A percentile compares a stretch with the other conserved stretches of the same genome.
Conservation (phyloP, 352 stramenopile species). For the Phytophthora chlamydospora region DNA sequence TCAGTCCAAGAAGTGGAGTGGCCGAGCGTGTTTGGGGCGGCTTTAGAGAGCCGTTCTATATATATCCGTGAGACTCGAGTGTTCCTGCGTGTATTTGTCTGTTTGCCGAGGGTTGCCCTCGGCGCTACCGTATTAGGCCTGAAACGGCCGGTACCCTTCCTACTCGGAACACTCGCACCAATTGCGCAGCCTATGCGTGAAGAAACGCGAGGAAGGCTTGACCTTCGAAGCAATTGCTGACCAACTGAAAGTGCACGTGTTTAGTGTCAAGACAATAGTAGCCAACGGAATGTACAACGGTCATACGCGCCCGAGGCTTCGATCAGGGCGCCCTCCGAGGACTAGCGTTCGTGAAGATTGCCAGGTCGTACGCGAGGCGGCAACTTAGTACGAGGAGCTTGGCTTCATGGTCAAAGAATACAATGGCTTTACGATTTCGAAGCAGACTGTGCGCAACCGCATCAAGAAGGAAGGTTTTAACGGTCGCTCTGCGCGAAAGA, state of each 20-base stretch:
- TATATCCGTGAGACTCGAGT: too few species aligned
- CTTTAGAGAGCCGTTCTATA: too few species aligned
- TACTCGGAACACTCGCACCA: not conserved
- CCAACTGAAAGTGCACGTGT: slow-evolving; percentile 4
- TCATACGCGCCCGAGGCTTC: not conserved
- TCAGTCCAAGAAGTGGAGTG: too few species aligned
- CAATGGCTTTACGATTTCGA: slow-evolving; percentile 1
- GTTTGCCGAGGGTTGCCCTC: too few species aligned
- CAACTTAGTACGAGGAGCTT: slow-evolving; percentile 9
- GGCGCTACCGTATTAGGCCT: too few species aligned
- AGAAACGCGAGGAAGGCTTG: not conserved
- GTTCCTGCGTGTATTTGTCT: too few species aligned
- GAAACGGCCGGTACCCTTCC: too few species aligned
- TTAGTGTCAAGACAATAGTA: not conserved
- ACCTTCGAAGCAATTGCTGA: slow-evolving; percentile 6
- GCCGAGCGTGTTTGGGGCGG: too few species aligned
- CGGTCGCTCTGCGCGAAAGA: not conserved
- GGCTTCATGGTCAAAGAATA: slow-evolving; percentile 1
- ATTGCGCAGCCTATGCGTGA: slow-evolving; percentile 1
- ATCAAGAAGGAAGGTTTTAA: slow-evolving; percentile 11
- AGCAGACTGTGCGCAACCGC: slow-evolving; percentile 4
- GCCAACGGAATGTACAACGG: not conserved
- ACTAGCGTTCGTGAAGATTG: not conserved
- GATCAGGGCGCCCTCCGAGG: slow-evolving; percentile 3
- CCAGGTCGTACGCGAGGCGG: not conserved